Evolutionary conservation across 495 filamentous ascomycete species (phyloP).

Genomic region (Xylaria palmicola): DNA sequence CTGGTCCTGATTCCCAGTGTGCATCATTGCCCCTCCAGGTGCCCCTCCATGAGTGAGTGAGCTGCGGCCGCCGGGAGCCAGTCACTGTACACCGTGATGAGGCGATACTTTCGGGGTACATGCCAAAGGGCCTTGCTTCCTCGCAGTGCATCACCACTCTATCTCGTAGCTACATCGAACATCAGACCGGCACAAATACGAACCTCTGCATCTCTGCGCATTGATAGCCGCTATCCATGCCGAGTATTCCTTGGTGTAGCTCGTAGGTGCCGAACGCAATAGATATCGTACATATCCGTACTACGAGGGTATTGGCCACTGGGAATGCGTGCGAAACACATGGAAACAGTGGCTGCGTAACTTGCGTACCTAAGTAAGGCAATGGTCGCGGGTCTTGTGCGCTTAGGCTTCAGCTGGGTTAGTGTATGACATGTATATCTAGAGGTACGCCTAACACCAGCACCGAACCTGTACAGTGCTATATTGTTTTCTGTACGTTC

Average conservation of each 20-base stretch:
- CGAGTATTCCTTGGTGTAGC: neutral
- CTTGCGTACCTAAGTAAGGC: no score
- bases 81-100: slow-evolving; percentile 2
- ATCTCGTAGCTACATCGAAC: neutral
- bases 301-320: neutral
- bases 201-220: neutral
- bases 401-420: slow-evolving; percentile 10
- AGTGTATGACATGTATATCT: neutral
- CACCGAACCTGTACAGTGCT: slow-evolving; percentile 3
- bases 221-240: neutral
- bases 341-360: no score
- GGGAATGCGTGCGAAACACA: neutral
- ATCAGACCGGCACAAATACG: neutral
- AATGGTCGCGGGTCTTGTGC: neutral
- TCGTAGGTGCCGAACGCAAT: neutral
- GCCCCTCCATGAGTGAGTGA: neutral
- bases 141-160: neutral
- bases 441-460: neutral
- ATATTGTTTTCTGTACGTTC: slow-evolving; percentile 1
- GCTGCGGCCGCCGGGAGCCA: neutral
- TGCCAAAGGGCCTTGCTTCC: neutral
- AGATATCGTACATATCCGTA: neutral
- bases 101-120: slow-evolving; percentile 7
- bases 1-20: neutral
- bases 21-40: slow-evolving; percentile 12